Evolutionary conservation across 2,329 filamentous ascomycete genomes (phyloP).

Genomic region (Magnaporthiopsis rhizophila): DNA sequence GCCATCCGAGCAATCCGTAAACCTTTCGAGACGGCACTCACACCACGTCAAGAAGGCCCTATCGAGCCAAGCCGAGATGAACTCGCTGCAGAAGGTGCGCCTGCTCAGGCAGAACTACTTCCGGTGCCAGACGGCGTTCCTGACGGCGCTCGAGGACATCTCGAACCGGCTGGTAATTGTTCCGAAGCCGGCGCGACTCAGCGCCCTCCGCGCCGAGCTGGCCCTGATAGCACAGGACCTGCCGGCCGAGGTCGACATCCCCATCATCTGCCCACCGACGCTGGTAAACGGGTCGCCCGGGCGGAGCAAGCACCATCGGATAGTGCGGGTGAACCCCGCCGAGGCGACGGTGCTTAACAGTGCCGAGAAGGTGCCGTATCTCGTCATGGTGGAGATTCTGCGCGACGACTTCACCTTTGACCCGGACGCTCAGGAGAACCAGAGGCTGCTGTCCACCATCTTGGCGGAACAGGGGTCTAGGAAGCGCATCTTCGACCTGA

Average conservation of each 20-base stretch:
- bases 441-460: conserved; percentile 52
- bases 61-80: conserved; percentile 53
- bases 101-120: conserved; percentile 76
- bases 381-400: conserved; percentile 77
- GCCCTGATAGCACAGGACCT: conserved; percentile 74
- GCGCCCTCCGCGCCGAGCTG: conserved; percentile 71
- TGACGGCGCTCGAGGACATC: conserved; percentile 74
- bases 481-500: conserved; percentile 59
- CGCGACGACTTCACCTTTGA: conserved; percentile 79
- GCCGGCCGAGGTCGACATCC: conserved; percentile 76
- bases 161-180: conserved; percentile 78
- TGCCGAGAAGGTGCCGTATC: conserved; percentile 76
- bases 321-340: conserved; percentile 74
- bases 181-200: conserved; percentile 72
- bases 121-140: conserved; percentile 69
- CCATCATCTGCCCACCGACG: conserved; percentile 70
- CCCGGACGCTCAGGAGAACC: conserved; percentile 64
- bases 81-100: conserved; percentile 58
- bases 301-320: conserved; percentile 71
- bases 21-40: conserved; percentile 48
- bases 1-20: conserved; percentile 31
- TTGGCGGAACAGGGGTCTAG: conserved; percentile 47
- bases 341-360: conserved; percentile 82
- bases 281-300: conserved; percentile 65
- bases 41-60: conserved; percentile 47